Conservation (phyloP, 2,329 filamentous ascomycete species). For the Chalara sp. region DNA sequence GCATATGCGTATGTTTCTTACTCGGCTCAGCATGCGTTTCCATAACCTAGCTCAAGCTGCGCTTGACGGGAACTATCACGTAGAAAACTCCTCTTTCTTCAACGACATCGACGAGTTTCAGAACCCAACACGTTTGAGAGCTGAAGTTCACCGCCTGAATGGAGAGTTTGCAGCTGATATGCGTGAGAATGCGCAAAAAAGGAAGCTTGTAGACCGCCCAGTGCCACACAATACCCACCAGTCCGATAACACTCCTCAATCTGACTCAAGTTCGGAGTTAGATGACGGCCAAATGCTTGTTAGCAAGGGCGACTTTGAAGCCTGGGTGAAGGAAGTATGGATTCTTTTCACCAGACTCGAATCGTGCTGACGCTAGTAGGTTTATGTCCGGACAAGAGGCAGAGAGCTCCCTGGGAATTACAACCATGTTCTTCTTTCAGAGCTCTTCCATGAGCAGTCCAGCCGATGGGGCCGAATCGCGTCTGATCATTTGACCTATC, state of each 20-base stretch:
- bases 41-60: conserved; percentile 20
- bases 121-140: conserved; percentile 19
- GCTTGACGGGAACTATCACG: conserved; percentile 18
- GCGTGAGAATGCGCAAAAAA: conserved; percentile 4
- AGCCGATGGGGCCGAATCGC: conserved; percentile 23
- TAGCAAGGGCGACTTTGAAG: no score
- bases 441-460: conserved; percentile 29
- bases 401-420: conserved; percentile 28
- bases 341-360: no score
- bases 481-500: conserved; percentile 2
- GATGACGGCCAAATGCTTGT: no score
- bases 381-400: conserved; percentile 14
- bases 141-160: conserved; percentile 22
- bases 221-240: background rate
- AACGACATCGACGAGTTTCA: background rate
- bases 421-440: conserved; percentile 27
- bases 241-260: background rate
- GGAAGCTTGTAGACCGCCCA: background rate
- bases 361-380: no score
- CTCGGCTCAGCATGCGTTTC: conserved; percentile 19
- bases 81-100: conserved; percentile 8
- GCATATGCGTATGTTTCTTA: conserved; percentile 18
- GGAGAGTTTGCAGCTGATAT: conserved; percentile 16
- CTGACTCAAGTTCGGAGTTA: background rate
- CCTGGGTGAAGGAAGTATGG: no score